Conservation (phyloP, 495 filamentous ascomycete species). For the Hypoxylon perforatum region DNA sequence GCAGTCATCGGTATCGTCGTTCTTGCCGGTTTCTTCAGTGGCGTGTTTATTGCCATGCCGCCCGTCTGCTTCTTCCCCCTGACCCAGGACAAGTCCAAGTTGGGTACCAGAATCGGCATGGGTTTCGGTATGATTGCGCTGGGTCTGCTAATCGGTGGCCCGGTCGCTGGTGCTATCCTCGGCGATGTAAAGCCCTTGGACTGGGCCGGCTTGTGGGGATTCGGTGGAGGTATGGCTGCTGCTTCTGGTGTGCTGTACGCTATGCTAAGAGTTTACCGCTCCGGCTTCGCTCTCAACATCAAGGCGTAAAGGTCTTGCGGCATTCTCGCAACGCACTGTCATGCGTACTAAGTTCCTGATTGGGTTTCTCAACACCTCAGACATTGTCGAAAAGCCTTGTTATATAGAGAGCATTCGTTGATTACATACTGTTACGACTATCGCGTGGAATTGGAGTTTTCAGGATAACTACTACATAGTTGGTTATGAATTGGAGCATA, state of each 20-base stretch:
- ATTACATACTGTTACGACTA: conserved; percentile 4
- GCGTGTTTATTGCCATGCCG: conserved; percentile 69
- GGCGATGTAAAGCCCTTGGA: conserved; percentile 32
- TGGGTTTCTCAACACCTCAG: background rate
- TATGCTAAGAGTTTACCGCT: conserved; percentile 33
- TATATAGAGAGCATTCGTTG: conserved; percentile 1
- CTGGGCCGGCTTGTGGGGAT: conserved; percentile 51
- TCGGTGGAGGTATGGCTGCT: conserved; percentile 48
- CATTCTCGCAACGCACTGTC: background rate
- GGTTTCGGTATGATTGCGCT: conserved; percentile 59
- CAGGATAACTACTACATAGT: background rate
- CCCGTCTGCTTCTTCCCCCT: conserved; percentile 72
- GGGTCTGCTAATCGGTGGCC: conserved; percentile 47
- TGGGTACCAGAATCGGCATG: conserved; percentile 81
- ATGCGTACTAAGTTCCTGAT: background rate
- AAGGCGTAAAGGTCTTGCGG: conserved; percentile 26
- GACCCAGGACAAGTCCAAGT: conserved; percentile 68
- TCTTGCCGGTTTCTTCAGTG: conserved; percentile 51
- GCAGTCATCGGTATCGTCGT: conserved; percentile 44
- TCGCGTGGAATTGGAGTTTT: conserved; percentile 5
- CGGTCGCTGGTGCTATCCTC: conserved; percentile 47
- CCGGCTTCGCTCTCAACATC: conserved; percentile 32
- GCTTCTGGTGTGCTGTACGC: conserved; percentile 34
- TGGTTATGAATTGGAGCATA: background rate
- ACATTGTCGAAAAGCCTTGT: conserved; percentile 4